Base-by-base conservation (phyloP, 106 monocot species). In the Vanilla planifolia region DNA sequence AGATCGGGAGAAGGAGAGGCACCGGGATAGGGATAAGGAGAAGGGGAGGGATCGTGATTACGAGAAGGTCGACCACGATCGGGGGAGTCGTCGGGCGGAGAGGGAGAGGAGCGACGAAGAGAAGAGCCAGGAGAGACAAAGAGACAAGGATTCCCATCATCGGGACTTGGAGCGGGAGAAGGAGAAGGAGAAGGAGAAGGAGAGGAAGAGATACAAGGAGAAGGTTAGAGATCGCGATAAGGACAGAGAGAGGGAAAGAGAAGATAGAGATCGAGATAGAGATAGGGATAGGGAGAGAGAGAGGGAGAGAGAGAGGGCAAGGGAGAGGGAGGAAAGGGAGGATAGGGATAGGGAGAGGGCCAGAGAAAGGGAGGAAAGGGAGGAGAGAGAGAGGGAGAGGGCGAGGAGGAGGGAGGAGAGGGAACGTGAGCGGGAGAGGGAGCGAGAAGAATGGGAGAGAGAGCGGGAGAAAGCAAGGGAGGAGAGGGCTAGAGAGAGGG, bases 61-160 rank as follows among this genome's bases (percentile, higher is more conserved):
- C 22, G 65, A 40, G 35, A 65, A 39, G 14, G 33, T 42, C 16
- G 53, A 62, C 8, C 36, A 46, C 19, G 51, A 71, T 24, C 57
- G 61, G 51, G 60, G 67, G 10, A 43, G 46, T 13, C 63, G 69
- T 33, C 29, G 60, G 8, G 24, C 48, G 59, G 75, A 80, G 63
- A 76, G 62, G 59, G 80, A 80, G 57, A 57, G 34, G 45, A 50
- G 45, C 19, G 33, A 14, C 26, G 41, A 60, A 15, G 80, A 72
- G 23, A 82, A 65, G 68, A 15, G 55, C 30, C 34, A 60, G 42
- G 48, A 51, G 29, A 68, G 43, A 42, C 43, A 63, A 26, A 21
- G 55, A 26, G 66, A 55, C 43, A 51, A 27, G n/a, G n/a, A n/a
- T n/a, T n/a, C n/a, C n/a, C 55, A 67, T n/a, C n/a, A n/a, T n/a